Conservation (phyloP, 202 grass and related monocot genomes). For the Setaria italica region DNA sequence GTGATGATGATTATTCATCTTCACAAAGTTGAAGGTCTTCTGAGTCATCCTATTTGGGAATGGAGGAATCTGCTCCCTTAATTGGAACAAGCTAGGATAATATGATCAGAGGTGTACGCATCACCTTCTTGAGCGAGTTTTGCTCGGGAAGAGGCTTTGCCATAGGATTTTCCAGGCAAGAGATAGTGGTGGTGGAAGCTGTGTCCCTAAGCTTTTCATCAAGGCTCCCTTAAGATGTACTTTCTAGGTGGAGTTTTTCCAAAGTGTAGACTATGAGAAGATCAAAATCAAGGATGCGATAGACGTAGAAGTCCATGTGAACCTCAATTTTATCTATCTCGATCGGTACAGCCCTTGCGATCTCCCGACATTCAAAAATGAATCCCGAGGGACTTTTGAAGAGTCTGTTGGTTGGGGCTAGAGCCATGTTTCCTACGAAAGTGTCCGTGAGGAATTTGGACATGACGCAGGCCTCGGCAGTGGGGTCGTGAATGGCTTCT, state of each 20-base stretch:
- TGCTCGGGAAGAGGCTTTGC: not conserved
- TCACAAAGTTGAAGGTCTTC: not conserved
- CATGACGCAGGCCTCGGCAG: not conserved
- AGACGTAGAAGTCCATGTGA: not conserved
- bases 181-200: not conserved
- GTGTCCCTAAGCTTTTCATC: too few species aligned
- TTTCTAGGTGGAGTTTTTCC: not conserved
- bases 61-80: too few species aligned
- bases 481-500: not conserved
- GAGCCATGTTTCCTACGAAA: too few species aligned
- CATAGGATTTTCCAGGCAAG: not conserved
- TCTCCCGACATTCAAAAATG: not conserved
- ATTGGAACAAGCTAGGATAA: not conserved
- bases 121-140: not conserved
- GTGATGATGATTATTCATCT: not conserved
- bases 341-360: not conserved
- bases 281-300: not conserved
- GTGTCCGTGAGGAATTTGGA: not conserved
- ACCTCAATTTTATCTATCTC: not conserved
- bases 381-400: too few species aligned
- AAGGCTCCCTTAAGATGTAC: not conserved
- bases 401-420: too few species aligned
- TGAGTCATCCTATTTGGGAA: too few species aligned
- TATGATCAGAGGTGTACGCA: not conserved
- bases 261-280: not conserved